Percentiles rank a stretch among this genome's conserved stretches.
phyloP scores from a whole-genome alignment of 345 rosid species.

The Lagerstroemia speciosa region DNA sequence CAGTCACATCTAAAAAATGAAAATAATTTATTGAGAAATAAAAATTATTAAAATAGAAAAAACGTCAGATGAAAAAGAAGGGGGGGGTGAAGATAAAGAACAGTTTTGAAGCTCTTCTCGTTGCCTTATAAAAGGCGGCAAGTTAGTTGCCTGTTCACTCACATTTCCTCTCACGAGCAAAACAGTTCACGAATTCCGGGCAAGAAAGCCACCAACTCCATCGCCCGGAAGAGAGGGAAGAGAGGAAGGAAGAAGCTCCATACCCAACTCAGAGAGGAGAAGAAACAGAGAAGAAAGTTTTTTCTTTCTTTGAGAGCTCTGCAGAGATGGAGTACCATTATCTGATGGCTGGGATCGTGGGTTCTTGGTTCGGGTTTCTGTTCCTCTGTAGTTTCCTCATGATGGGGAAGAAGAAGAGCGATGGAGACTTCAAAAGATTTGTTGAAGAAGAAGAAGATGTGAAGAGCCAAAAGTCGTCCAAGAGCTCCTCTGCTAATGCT shows the following conservation, averaged over 20 bases:
- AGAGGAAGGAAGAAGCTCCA: neutral
- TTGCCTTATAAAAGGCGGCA: slow-evolving; percentile 8
- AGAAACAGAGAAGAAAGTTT: too few relatives aligned
- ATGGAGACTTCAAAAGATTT: neutral
- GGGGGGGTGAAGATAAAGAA: too few relatives aligned
- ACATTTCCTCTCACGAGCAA: neutral
- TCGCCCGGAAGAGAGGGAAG: too few relatives aligned
- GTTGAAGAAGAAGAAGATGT: too few relatives aligned
- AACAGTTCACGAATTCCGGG: neutral
- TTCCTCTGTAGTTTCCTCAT: slow-evolving; percentile 3
- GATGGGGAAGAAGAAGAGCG: slow-evolving; percentile 10
- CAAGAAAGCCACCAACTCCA: too few relatives aligned
- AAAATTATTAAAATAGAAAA: neutral
- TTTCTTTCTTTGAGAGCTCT: neutral
- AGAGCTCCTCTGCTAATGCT: neutral
- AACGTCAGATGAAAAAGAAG: neutral
- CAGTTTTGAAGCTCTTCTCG: neutral
- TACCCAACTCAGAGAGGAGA: neutral
- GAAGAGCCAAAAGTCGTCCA: too few relatives aligned
- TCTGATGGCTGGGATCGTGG: slow-evolving; percentile 16
- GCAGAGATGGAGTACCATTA: slow-evolving; percentile 10
- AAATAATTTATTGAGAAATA: too few relatives aligned
- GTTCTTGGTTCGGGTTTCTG: slow-evolving; percentile 7
- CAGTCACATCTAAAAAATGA: too few relatives aligned
- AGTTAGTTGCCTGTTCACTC: slow-evolving; percentile 1